Conservation (phyloP, 2,329 filamentous ascomycete genomes). For the Orbilia ellipsospora region DNA sequence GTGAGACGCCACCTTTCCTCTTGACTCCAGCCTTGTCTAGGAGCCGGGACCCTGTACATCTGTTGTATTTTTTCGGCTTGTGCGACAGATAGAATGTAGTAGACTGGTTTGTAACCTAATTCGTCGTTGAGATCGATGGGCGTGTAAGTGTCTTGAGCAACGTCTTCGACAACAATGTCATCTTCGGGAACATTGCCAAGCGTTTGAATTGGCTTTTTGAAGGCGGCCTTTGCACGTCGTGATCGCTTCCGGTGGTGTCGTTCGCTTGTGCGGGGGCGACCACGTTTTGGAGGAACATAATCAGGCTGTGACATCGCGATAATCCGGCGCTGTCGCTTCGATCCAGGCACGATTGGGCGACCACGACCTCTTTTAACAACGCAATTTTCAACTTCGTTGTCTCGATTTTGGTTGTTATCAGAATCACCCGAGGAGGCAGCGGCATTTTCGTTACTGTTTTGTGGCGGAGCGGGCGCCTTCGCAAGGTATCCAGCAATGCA, state of each 20-base stretch:
- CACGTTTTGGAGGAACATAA: constrained; percentile 50
- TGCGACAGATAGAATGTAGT: constrained; percentile 32
- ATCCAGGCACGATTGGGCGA: constrained; percentile 50
- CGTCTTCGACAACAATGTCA: background rate
- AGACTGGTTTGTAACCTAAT: constrained; percentile 34
- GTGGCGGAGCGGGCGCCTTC: background rate
- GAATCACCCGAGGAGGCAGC: background rate
- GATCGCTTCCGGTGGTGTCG: constrained; percentile 35
- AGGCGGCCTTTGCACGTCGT: constrained; percentile 16
- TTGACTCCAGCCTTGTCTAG: constrained; percentile 31
- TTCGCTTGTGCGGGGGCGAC: constrained; percentile 45
- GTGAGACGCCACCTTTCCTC: constrained; percentile 34
- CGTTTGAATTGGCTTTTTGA: background rate
- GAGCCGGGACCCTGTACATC: constrained; percentile 31
- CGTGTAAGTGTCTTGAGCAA: constrained; percentile 10
- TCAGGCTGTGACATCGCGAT: constrained; percentile 49
- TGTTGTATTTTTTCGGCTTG: constrained; percentile 44
- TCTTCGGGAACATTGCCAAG: background rate
- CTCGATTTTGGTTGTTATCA: background rate
- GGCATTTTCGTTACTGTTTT: background rate
- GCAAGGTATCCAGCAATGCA: constrained; percentile 6
- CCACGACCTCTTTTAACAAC: constrained; percentile 38
- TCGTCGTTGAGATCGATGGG: constrained; percentile 22
- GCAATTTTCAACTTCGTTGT: background rate
- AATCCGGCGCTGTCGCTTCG: constrained; percentile 45